Percentiles rank a stretch among this genome's conserved stretches.
phyloP scores from a whole-genome alignment of 352 stramenopile genomes.

The Phytophthora citricola region DNA sequence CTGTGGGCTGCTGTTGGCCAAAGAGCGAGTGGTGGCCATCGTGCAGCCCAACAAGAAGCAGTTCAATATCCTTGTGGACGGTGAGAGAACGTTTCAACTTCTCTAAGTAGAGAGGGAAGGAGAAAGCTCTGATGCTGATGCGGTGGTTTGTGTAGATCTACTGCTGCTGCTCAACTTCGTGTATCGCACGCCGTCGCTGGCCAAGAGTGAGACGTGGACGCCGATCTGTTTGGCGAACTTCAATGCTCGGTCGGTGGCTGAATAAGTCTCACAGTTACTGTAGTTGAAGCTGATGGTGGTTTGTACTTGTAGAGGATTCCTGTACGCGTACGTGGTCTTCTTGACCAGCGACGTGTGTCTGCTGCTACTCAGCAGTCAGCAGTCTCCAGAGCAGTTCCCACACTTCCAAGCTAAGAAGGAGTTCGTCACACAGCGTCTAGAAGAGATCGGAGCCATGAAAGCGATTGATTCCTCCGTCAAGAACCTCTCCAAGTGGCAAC shows the following conservation, averaged over 20 bases:
- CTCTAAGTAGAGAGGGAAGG: not conserved
- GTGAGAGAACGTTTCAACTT: conserved; percentile 26
- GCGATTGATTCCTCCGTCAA: conserved; percentile 50
- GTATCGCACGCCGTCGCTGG: conserved; percentile 70
- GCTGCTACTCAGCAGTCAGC: conserved; percentile 72
- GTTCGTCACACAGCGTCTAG: conserved; percentile 49
- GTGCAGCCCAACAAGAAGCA: conserved; percentile 67
- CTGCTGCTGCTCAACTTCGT: conserved; percentile 76
- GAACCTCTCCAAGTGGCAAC: conserved; percentile 45
- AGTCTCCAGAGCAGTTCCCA: conserved; percentile 74
- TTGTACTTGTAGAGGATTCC: conserved; percentile 53
- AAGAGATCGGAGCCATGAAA: conserved; percentile 45
- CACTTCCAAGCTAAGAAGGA: conserved; percentile 70
- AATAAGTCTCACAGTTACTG: not conserved
- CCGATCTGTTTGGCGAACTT: conserved; percentile 73
- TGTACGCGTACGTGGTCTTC: conserved; percentile 82
- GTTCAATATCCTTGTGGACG: conserved; percentile 69
- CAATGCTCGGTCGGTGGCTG: conserved; percentile 56
- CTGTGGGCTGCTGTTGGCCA: conserved; percentile 61
- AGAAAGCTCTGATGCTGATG: not conserved
- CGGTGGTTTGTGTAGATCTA: conserved; percentile 49
- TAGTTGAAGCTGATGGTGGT: conserved; percentile 2
- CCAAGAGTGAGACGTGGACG: conserved; percentile 74
- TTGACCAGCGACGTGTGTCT: conserved; percentile 60
- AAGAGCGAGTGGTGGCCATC: conserved; percentile 60